phyloP scores from a whole-genome alignment of 2,329 filamentous ascomycete species.

The Paecilomyces dactylethromorphus region DNA sequence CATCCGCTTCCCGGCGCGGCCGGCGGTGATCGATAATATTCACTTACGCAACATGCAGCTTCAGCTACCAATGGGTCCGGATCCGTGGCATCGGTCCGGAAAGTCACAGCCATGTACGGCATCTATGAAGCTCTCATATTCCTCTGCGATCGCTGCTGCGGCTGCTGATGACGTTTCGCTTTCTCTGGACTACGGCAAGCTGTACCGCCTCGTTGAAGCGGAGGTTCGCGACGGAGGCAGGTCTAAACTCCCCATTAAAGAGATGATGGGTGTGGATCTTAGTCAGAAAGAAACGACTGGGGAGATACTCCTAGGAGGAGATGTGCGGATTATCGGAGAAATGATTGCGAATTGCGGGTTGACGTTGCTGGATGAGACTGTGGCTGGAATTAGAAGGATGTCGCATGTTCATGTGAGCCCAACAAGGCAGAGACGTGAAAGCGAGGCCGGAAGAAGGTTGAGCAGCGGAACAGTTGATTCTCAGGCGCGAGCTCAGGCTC shows the following conservation, averaged over 20 bases:
- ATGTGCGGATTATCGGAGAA: conserved; percentile 28
- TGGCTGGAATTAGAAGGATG: conserved; percentile 28
- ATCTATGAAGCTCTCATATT: conserved; percentile 37
- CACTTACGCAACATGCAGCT: conserved; percentile 38
- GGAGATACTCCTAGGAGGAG: conserved; percentile 26
- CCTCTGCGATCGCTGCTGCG: conserved; percentile 34
- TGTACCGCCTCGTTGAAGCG: conserved; percentile 36
- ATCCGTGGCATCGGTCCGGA: conserved; percentile 39
- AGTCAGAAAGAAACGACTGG: conserved; percentile 9
- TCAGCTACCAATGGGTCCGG: conserved; percentile 36
- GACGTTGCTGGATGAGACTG: conserved; percentile 29
- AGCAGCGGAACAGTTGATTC: conserved; percentile 15
- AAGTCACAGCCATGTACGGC: conserved; percentile 41
- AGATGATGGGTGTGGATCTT: conserved; percentile 20
- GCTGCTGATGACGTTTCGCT: conserved; percentile 38
- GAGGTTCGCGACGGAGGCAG: conserved; percentile 24
- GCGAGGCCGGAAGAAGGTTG: conserved; percentile 8
- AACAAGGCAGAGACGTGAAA: conserved; percentile 7
- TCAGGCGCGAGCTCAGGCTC: conserved; percentile 5
- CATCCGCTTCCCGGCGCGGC: conserved; percentile 24
- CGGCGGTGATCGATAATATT: conserved; percentile 30
- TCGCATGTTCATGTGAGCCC: conserved; percentile 20
- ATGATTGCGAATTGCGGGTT: conserved; percentile 29
- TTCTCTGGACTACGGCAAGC: conserved; percentile 42
- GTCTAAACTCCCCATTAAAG: conserved; percentile 15